Base-by-base conservation (phyloP, 192 early-diverging fungal species). In the Diversispora eburnea region DNA sequence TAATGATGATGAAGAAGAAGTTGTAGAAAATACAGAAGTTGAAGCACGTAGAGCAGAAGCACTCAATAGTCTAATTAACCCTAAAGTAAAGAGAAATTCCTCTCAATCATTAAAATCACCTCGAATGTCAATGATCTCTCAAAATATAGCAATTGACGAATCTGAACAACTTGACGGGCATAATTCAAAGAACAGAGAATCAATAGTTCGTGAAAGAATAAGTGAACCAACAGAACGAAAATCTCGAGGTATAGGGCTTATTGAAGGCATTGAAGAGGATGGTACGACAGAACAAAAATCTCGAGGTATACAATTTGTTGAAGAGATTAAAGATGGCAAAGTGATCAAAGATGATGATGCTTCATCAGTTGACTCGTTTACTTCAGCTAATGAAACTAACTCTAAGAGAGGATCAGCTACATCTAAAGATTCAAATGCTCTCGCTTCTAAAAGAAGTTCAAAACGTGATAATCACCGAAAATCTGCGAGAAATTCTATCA, bases 1-100 rank as follows among this genome's bases (percentile, higher is more conserved):
- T 54, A 59, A 20, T 10, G 62, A 76, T 17, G 65, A 62, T 57
- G 75, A 67, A 3, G 73, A 67, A 3, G 73, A 68, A 41, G 75
- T 77, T 68, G 51, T 62, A 19, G 62, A 52, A n/a, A 42, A 55
- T 25, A 51, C 63, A 64, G 41, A 22, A 45, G 13, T 60, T 43
- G 43, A 51, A n/a, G 25, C 47, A 42, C 4, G 43, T 39, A 33
- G 52, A 17, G 58, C 13, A 17, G 71, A 73, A 49, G 43, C 61
- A 15, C 39, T 63, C 43, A 42, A 43, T 43, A 63, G 45, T 8
- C 7, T 63, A 63, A n/a, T 17, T 45, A 63, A 63, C 6, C 15
- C 12, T 43, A 63, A 42, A 9, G 25, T 33, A 33, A 33, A 33
- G 25, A 58, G 57, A 58, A 58, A 17, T 58, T 9, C 57, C 19